Evolutionary conservation across 129 eudicot genomes (phyloP).

Genomic region (Logfia minima): DNA sequence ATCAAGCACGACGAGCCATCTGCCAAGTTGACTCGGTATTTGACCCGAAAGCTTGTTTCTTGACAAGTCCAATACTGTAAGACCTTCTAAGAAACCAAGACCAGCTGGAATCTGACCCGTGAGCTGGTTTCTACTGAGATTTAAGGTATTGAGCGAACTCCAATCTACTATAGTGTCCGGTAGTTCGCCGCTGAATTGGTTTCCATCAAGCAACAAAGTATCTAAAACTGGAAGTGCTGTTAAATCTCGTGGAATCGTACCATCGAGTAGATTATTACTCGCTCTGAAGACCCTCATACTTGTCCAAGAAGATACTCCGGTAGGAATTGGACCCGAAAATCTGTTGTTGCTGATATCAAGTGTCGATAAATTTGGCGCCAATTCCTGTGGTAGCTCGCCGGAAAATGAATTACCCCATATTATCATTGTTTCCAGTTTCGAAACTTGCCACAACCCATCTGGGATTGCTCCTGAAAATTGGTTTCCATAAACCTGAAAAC

Average conservation of each 20-base stretch:
- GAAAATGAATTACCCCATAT: constrained; percentile 50
- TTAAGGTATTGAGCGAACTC: constrained; percentile 48
- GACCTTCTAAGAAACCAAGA: constrained; percentile 52
- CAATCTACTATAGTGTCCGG: constrained; percentile 56
- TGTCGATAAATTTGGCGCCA: constrained; percentile 40
- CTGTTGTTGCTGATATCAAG: constrained; percentile 60
- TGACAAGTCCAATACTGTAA: constrained; percentile 60
- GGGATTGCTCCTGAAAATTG: constrained; percentile 64
- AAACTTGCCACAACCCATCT: constrained; percentile 57
- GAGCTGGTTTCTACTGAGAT: constrained; percentile 59
- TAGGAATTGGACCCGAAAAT: constrained; percentile 68
- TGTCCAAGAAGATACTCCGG: constrained; percentile 53
- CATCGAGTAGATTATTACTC: constrained; percentile 54
- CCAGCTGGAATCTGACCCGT: constrained; percentile 68
- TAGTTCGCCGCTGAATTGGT: constrained; percentile 59
- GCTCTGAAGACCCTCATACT: constrained; percentile 49
- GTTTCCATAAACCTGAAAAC: constrained; percentile 41
- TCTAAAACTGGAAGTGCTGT: constrained; percentile 48
- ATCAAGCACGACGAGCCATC: constrained; percentile 43
- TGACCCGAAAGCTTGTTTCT: constrained; percentile 56
- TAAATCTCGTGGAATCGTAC: constrained; percentile 63
- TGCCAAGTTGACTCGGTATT: constrained; percentile 61
- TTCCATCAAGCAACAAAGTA: constrained; percentile 50
- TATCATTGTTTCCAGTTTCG: constrained; percentile 32
- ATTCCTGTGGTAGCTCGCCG: constrained; percentile 57